Evolutionary conservation across 1,139 yeast genomes (phyloP).

Genomic region (Sugiyamaella xylanicola): DNA sequence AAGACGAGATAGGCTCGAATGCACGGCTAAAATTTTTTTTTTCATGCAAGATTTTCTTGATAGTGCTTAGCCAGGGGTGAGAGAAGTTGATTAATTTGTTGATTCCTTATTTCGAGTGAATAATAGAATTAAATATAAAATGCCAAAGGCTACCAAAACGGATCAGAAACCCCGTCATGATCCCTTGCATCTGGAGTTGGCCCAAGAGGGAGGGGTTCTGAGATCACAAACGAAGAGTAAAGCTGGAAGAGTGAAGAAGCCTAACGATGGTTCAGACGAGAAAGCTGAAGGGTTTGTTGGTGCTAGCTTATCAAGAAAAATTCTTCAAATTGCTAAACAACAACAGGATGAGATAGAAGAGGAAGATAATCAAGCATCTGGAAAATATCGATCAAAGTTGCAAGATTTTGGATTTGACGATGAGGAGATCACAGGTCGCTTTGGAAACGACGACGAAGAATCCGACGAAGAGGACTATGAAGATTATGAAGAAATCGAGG

Average conservation of each 20-base stretch:
- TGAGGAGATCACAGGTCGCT: conserved; percentile 32
- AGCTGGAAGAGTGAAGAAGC: conserved; percentile 26
- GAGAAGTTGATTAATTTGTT: neutral
- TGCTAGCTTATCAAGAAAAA: conserved; percentile 80
- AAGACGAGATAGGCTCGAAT: too few species aligned
- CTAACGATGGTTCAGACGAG: conserved; percentile 45
- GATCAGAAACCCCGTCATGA: conserved; percentile 56
- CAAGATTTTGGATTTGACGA: conserved; percentile 36
- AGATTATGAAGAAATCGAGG: conserved; percentile 54
- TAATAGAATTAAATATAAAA: conserved; percentile 20
- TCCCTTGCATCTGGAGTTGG: conserved; percentile 76
- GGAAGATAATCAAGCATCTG: conserved; percentile 46
- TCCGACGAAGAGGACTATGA: conserved; percentile 49
- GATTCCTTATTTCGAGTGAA: neutral
- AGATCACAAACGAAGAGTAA: conserved; percentile 46
- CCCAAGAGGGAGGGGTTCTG: conserved; percentile 71
- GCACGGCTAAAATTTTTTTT: conserved; percentile 15
- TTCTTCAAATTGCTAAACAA: conserved; percentile 82
- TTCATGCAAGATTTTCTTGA: conserved; percentile 7
- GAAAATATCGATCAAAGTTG: conserved; percentile 24
- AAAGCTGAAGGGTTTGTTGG: conserved; percentile 70
- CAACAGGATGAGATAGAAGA: conserved; percentile 85
- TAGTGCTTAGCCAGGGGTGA: neutral
- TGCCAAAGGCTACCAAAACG: conserved; percentile 38
- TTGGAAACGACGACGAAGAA: conserved; percentile 46